Evolutionary conservation across 2,329 filamentous ascomycete genomes (phyloP), one percentile per base, ranked within the genome.

Genomic region (Cercospora zeae-maydis): DNA sequence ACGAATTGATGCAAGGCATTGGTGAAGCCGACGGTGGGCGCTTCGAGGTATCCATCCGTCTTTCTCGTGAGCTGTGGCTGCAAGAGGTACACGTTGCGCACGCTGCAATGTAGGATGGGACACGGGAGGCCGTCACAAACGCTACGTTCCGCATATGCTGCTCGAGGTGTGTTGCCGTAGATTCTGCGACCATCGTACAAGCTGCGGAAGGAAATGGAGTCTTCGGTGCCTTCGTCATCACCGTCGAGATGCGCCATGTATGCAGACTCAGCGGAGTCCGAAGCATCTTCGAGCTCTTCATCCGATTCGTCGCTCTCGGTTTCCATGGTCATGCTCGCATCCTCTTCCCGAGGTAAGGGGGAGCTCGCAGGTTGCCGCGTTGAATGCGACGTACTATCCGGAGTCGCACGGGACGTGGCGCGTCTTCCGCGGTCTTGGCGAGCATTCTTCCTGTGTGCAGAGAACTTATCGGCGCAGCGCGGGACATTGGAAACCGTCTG

Each of bases 1-100:
- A 71, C 65, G 74, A 63, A 39, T 58, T 74, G 72, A 24, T 66
- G 69, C 6, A 77, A 66, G 2, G 78, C 75, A 45, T 76, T 73
- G 9, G 72, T 74, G 59, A 80, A 74, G 2, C 75, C 73, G n/a
- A 79, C 61, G 16, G 75, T 64, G 16, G 71, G 77, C 63, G 70
- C 64, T 33, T 58, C 42, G 39, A 70, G 68, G 3, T 61, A 56
- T 45, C 42, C 27, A 5, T 51, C 13, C 19, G 55, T 34, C 19
- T 16, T 47, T 19, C 54, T 51, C 53, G 63, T 58, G 42, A 61
- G 57, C 27, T 70, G 66, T 16, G 75, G 75, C 66, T 81, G 79
- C 8, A 79, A 66, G 27, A 82, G 75, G 67, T 77, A 79, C 4
- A 81, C 70, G 61, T 79, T 79, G 30, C 75, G 71, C 54, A 78